These are phyloP conservation scores for Teratosphaeria epicoccoides DNA, from an alignment of 2,329 filamentous ascomycete species.

Conservation along the genomic window DNA sequence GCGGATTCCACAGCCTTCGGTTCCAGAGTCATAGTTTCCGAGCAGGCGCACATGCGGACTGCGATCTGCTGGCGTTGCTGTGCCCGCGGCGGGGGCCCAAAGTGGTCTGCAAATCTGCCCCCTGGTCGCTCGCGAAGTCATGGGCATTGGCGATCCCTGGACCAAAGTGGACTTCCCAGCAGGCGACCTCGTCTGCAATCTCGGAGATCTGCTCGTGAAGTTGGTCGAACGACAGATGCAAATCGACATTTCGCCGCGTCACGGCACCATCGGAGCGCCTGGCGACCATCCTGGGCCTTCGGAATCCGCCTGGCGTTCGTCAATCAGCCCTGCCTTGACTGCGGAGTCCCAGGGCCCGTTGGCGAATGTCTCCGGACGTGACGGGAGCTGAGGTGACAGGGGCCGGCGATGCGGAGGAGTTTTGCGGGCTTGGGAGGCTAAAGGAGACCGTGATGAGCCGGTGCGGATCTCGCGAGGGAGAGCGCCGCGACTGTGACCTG, in stretches of 20 bases:
- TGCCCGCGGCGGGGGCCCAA: constrained; percentile 52
- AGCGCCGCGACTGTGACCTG: too few relatives aligned
- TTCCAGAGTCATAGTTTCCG: constrained; percentile 43
- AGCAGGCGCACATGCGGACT: constrained; percentile 54
- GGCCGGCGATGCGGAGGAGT: constrained; percentile 46
- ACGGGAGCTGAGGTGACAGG: constrained; percentile 52
- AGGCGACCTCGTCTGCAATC: constrained; percentile 52
- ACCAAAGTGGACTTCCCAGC: constrained; percentile 48
- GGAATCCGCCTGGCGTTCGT: constrained; percentile 58
- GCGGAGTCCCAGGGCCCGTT: constrained; percentile 48
- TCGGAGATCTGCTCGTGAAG: constrained; percentile 57
- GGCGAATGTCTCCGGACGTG: constrained; percentile 52
- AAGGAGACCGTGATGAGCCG: constrained; percentile 26
- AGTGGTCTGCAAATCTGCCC: constrained; percentile 55
- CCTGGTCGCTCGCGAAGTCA: constrained; percentile 49
- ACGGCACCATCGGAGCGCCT: constrained; percentile 48
- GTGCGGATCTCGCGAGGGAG: too few relatives aligned
- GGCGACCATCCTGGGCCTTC: constrained; percentile 46
- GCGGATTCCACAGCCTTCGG: constrained; percentile 17
- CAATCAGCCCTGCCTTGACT: constrained; percentile 52
- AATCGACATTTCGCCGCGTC: constrained; percentile 52
- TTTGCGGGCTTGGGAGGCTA: constrained; percentile 43
- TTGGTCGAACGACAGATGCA: constrained; percentile 58
- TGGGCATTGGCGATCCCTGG: constrained; percentile 50
- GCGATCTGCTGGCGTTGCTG: constrained; percentile 52